Conservation (phyloP, 176 grass and related monocot genomes). For the Oryza longistaminata region DNA sequence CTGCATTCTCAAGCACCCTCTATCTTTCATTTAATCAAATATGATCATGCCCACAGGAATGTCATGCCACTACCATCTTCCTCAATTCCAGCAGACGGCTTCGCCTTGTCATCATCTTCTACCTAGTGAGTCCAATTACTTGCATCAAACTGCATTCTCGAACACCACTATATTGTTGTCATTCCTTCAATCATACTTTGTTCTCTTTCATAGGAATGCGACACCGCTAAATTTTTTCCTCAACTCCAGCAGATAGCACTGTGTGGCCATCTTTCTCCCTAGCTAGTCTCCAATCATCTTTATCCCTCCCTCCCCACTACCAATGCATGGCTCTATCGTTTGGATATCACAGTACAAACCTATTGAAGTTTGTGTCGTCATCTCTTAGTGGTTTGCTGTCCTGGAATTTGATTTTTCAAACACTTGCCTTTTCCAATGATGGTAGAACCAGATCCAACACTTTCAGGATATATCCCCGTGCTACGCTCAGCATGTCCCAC, state of each 20-base stretch:
- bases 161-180: neutral
- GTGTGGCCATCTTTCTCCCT: neutral
- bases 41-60: neutral
- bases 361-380: neutral
- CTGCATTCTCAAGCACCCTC: neutral
- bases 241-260: neutral
- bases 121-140: neutral
- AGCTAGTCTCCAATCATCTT: neutral
- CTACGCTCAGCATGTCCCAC: too few species aligned
- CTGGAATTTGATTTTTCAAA: too few species aligned
- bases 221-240: neutral
- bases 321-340: neutral
- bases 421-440: too few species aligned
- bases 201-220: neutral
- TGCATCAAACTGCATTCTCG: neutral
- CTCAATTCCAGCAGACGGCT: neutral
- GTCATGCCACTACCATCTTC: neutral
- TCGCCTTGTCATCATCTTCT: neutral
- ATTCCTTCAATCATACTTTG: neutral
- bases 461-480: too few species aligned
- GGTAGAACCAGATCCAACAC: too few species aligned
- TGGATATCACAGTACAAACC: neutral
- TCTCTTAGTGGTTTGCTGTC: neutral
- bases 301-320: neutral
- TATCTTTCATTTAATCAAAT: neutral